Evolutionary conservation across 495 filamentous ascomycete species (phyloP).

Genomic region (Penicillium fimorum): DNA sequence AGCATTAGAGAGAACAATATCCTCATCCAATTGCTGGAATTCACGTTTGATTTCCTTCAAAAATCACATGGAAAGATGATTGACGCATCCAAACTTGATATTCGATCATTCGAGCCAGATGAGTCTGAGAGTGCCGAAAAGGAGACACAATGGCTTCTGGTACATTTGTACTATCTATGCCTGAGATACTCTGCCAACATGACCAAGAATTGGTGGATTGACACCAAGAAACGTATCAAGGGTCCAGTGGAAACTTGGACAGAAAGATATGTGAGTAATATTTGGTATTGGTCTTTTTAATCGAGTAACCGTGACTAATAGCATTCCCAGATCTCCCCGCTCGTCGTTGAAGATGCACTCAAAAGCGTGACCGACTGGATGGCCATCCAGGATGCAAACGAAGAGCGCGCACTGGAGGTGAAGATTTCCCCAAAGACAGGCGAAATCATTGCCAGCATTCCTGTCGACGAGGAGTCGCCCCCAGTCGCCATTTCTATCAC

Average conservation of each 20-base stretch:
- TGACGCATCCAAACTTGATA: slow-evolving; percentile 64
- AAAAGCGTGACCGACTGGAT: slow-evolving; percentile 72
- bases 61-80: slow-evolving; percentile 65
- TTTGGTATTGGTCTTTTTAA: too few relatives aligned
- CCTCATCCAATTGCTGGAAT: slow-evolving; percentile 66
- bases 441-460: slow-evolving; percentile 79
- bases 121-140: slow-evolving; percentile 58
- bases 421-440: slow-evolving; percentile 65
- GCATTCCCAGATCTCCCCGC: slow-evolving; percentile 63
- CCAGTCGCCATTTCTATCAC: slow-evolving; percentile 73
- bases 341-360: slow-evolving; percentile 70
- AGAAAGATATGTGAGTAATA: slow-evolving; percentile 60
- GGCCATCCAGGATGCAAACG: slow-evolving; percentile 49
- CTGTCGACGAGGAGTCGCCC: slow-evolving; percentile 82
- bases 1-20: slow-evolving; percentile 72
- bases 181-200: slow-evolving; percentile 73
- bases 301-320: slow-evolving; percentile 8
- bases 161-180: slow-evolving; percentile 81
- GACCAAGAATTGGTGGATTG: slow-evolving; percentile 84
- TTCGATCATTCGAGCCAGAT: slow-evolving; percentile 65
- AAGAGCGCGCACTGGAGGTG: slow-evolving; percentile 68
- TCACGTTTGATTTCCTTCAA: slow-evolving; percentile 79
- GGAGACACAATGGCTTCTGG: slow-evolving; percentile 76
- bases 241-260: slow-evolving; percentile 78
- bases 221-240: slow-evolving; percentile 69